Base-by-base conservation (phyloP, 2,329 filamentous ascomycete species). In the Cytospora piceae region DNA sequence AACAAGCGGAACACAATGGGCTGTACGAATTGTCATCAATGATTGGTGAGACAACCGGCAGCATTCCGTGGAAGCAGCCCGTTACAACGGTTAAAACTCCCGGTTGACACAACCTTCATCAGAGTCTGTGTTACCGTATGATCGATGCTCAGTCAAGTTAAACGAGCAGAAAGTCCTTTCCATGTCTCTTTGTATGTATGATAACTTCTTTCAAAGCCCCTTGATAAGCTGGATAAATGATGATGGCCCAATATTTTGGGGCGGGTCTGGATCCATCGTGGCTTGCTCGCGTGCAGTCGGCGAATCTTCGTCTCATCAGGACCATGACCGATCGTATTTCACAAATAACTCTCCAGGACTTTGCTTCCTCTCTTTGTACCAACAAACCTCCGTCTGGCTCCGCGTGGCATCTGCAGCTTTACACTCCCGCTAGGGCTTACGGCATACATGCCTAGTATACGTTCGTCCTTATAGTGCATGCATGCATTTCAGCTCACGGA, bases 401-500 rank as follows among this genome's bases (percentile, higher is more conserved):
- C 39, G 57, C 57, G 34, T 20, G 31, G 32, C 59, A 37, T 39
- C 29, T 24, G 52, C 37, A 56, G 37, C 8, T 11, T 34, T 20
- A 1, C 3, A 34, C 9, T 17, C 46, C 60, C 52, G 24, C 37
- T n/a, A 56, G 60, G 53, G 54, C 60, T 56, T 62, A 53, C 52
- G 60, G 60, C 39, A 20, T 20, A 15, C 39, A 42, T 42, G 14
- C 11, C 4, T 39, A 34, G 32, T 34, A 11, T n/a, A 17, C 39
- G 20, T 42, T 20, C 17, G 39, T 42, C 11, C 17, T 5, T 12
- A 20, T 5, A 17, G 17, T 42, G 12, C 4, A 14, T 34, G 32
- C 15, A 17, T 42, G 39, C 39, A 42, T 20, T 12, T 42, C 39
- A 42, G 39, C 39, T 42, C 12, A 11, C 37, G 12, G 32, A 34